These are phyloP conservation scores for Pseudofabraea citricarpa DNA, from an alignment of 2,329 filamentous ascomycete genomes.

Conservation along the genomic window DNA sequence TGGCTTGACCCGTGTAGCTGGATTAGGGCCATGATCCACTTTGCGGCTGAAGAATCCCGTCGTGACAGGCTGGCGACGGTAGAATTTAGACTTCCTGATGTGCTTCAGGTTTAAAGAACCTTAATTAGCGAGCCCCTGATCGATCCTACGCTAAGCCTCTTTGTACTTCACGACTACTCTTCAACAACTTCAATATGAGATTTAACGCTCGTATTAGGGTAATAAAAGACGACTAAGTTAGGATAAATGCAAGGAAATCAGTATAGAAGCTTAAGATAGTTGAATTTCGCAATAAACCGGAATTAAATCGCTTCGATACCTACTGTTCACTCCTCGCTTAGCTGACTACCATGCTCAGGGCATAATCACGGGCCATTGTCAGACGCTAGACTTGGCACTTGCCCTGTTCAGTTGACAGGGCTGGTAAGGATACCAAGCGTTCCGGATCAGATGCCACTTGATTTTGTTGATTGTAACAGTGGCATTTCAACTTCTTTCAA, in stretches of 20 bases:
- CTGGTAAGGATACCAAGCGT: background rate
- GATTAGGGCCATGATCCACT: no score
- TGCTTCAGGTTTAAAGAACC: no score
- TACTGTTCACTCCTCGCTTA: background rate
- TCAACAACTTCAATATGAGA: background rate
- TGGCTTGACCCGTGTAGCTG: no score
- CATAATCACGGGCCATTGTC: slow-evolving; percentile 1
- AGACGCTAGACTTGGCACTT: background rate
- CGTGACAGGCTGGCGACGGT: no score
- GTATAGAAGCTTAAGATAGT: background rate
- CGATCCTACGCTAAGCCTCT: background rate
- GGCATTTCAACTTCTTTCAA: background rate
- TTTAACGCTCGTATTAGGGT: background rate
- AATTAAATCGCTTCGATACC: no score
- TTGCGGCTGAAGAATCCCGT: no score
- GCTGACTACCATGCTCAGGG: background rate
- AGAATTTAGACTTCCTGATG: no score
- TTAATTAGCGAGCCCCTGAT: background rate
- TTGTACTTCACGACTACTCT: background rate
- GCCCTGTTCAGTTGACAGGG: background rate
- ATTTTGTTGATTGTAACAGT: background rate
- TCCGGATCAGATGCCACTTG: background rate
- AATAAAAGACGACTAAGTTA: background rate
- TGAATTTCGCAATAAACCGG: background rate
- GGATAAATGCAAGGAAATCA: background rate